Conservation (phyloP, 1,139 yeast species). For the Scheffersomyces lignicola region DNA sequence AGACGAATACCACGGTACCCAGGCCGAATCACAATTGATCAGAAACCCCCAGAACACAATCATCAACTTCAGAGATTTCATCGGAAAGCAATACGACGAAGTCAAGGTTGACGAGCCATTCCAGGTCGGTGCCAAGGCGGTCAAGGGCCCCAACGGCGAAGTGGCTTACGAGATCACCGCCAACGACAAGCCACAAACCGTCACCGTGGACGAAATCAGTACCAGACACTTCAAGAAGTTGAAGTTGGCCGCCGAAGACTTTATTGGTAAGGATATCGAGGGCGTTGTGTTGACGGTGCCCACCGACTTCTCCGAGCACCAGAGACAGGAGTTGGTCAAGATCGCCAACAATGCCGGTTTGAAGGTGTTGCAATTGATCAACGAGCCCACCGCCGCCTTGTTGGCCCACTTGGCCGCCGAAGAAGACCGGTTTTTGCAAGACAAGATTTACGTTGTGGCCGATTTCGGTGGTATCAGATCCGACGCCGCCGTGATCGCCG, state of each 20-base stretch:
- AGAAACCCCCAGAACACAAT: slow-evolving; percentile 89
- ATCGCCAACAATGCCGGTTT: slow-evolving; percentile 74
- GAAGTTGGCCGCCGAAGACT: slow-evolving; percentile 89
- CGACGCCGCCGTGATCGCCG: slow-evolving; percentile 92
- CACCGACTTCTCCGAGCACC: slow-evolving; percentile 76
- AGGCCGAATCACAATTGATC: slow-evolving; percentile 88
- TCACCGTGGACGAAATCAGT: slow-evolving; percentile 75
- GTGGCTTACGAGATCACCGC: slow-evolving; percentile 65
- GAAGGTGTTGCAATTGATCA: slow-evolving; percentile 80
- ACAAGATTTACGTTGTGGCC: slow-evolving; percentile 86
- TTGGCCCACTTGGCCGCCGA: slow-evolving; percentile 67
- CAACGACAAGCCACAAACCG: slow-evolving; percentile 43
- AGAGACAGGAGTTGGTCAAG: slow-evolving; percentile 61
- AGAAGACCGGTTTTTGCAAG: slow-evolving; percentile 59
- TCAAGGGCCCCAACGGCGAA: slow-evolving; percentile 62
- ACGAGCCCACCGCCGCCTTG: slow-evolving; percentile 92
- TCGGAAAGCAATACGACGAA: slow-evolving; percentile 72
- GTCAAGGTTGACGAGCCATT: slow-evolving; percentile 68
- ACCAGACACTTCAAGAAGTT: slow-evolving; percentile 82
- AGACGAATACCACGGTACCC: slow-evolving; percentile 97
- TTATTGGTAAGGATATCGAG: slow-evolving; percentile 76
- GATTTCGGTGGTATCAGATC: slow-evolving; percentile 97
- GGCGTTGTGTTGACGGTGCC: slow-evolving; percentile 92
- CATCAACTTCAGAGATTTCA: slow-evolving; percentile 88
- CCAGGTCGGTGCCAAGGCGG: slow-evolving; percentile 65